Evolutionary conservation across 1,284 basidiomycete species (phyloP).

Genomic region (Puccinia polysora): DNA sequence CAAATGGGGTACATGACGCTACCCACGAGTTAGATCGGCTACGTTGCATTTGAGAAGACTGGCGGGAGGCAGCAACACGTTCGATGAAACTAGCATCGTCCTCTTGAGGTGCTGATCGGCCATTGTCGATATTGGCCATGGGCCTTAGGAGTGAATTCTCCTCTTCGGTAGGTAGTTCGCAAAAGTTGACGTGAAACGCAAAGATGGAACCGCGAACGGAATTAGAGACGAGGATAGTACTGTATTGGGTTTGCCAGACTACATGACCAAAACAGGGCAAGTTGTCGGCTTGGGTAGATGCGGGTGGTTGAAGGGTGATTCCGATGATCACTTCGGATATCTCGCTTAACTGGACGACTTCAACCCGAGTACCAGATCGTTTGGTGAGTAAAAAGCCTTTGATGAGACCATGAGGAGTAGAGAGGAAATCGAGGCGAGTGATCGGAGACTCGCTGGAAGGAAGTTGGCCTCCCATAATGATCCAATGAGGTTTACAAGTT

Average conservation of each 20-base stretch:
- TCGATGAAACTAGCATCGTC: constrained; percentile 31
- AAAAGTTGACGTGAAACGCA: constrained; percentile 26
- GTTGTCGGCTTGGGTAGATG: neutral
- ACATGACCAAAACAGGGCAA: constrained; percentile 28
- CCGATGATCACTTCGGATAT: constrained; percentile 10
- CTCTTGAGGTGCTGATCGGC: neutral
- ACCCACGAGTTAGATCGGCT: constrained; percentile 8
- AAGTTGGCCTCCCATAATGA: constrained; percentile 36
- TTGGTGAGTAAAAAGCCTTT: constrained; percentile 21
- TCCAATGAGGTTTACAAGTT: constrained; percentile 35
- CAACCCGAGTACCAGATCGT: constrained; percentile 7
- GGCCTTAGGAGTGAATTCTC: neutral
- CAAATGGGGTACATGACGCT: constrained; percentile 4
- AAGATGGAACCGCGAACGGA: constrained; percentile 38
- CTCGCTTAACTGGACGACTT: constrained; percentile 15
- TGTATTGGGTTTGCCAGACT: constrained; percentile 15
- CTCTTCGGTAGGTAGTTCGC: constrained; percentile 2
- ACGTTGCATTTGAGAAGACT: constrained; percentile 15
- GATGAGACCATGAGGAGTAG: neutral
- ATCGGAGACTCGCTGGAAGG: neutral
- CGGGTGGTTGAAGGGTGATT: constrained; percentile 1
- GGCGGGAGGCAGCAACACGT: neutral
- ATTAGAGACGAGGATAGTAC: constrained; percentile 31
- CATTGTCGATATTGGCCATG: neutral
- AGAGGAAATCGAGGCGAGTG: constrained; percentile 26